Conservation (phyloP, 106 monocot genomes). For the Phalaenopsis equestris region DNA sequence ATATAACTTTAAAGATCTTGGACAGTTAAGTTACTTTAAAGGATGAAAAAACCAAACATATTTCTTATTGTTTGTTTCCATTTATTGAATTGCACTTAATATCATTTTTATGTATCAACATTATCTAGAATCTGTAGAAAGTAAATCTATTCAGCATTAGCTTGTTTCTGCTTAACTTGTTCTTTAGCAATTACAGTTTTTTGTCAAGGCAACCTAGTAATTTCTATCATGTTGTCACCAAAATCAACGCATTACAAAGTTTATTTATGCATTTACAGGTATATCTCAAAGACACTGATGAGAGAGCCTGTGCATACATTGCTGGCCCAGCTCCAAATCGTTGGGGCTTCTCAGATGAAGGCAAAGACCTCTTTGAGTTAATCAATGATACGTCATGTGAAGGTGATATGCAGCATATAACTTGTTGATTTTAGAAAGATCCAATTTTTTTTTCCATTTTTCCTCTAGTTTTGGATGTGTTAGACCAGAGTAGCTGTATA, state of each 20-base stretch:
- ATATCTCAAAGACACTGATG: conserved; percentile 91
- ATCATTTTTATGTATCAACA: not conserved
- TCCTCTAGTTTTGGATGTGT: no score
- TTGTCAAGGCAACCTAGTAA: not conserved
- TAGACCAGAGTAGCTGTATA: no score
- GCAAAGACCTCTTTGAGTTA: conserved; percentile 72
- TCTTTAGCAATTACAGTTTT: not conserved
- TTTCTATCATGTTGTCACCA: not conserved
- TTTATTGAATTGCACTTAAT: not conserved
- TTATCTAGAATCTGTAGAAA: not conserved
- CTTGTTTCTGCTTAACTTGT: not conserved
- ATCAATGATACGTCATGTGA: conserved; percentile 22
- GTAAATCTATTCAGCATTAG: not conserved
- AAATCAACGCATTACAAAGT: not conserved
- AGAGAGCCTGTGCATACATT: conserved; percentile 97
- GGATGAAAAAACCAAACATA: not conserved
- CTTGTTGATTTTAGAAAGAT: not conserved
- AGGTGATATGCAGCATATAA: conserved; percentile 23
- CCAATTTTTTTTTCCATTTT: not conserved
- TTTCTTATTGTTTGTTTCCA: not conserved
- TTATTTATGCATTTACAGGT: conserved; percentile 41
- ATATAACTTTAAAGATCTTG: not conserved
- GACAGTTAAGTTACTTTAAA: not conserved
- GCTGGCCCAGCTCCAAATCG: conserved; percentile 98
- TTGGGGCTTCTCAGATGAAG: conserved; percentile 86